Percentiles rank a stretch among this genome's conserved stretches.
phyloP scores from a whole-genome alignment of 495 filamentous ascomycete species.

The Trichoderma parareesei region DNA sequence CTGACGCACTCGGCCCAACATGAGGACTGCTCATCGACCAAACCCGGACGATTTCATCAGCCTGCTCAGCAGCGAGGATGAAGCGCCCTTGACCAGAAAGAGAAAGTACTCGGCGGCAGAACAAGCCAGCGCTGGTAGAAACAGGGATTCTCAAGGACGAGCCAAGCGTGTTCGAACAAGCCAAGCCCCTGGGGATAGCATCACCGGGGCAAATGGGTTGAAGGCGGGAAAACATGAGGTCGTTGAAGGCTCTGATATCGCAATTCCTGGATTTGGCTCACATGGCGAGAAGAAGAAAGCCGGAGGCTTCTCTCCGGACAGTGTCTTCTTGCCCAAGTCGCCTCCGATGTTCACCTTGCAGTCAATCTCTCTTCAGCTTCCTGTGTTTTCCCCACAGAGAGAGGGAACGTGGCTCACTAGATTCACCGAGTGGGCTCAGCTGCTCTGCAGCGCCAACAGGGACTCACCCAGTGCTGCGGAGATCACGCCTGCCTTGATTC shows the following conservation, averaged over 20 bases:
- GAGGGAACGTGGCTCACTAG: not conserved
- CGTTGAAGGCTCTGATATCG: not conserved
- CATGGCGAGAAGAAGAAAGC: not conserved
- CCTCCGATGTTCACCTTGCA: not conserved
- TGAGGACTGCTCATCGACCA: not conserved
- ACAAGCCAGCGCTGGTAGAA: not conserved
- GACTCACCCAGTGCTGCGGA: not conserved
- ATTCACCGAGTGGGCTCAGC: constrained; percentile 8
- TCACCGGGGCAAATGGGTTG: not conserved
- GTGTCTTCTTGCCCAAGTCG: not conserved
- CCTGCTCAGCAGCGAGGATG: not conserved
- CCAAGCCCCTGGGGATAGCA: not conserved
- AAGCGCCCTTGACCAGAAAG: not conserved
- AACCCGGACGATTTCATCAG: not conserved
- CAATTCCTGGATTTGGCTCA: not conserved
- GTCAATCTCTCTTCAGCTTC: not conserved
- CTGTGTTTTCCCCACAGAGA: constrained; percentile 2
- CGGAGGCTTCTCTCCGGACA: too few species aligned
- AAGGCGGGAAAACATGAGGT: constrained; percentile 1
- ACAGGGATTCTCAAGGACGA: not conserved
- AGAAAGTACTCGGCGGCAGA: not conserved
- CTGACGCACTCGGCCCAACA: not conserved
- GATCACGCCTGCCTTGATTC: not conserved
- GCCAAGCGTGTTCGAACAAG: not conserved
- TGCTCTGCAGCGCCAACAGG: not conserved